A percentile compares a stretch with the other conserved stretches of the same genome.
Conservation (phyloP, 163 green algal species). For the Scenedesmus sp. region DNA sequence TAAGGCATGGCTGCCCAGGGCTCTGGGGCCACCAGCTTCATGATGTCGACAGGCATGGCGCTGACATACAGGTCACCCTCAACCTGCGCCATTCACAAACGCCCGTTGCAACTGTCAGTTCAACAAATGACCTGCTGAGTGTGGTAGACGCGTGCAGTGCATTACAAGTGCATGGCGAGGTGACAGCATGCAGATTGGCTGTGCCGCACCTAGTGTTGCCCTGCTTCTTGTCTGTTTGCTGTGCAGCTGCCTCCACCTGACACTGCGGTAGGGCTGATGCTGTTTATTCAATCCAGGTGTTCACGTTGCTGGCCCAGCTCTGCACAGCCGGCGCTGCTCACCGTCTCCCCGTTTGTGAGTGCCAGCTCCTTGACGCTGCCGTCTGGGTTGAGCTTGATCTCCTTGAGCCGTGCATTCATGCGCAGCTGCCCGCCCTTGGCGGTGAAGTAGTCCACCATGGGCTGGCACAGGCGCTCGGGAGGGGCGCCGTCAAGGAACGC, state of each 20-base stretch:
- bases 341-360: slow-evolving; percentile 83
- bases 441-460: slow-evolving; percentile 95
- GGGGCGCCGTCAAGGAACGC: slow-evolving; percentile 97
- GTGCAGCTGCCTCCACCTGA: background rate
- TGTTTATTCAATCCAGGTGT: no score
- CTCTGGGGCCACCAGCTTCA: slow-evolving; percentile 95
- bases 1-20: slow-evolving; percentile 89
- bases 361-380: slow-evolving; percentile 86
- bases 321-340: slow-evolving; percentile 51
- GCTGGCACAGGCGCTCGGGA: slow-evolving; percentile 94
- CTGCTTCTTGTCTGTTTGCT: no score
- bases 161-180: no score
- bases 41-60: slow-evolving; percentile 96
- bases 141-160: no score
- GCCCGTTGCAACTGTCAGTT: background rate
- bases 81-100: background rate
- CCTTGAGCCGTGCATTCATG: slow-evolving; percentile 86
- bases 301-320: background rate
- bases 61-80: slow-evolving; percentile 96
- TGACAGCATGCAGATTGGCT: no score
- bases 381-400: slow-evolving; percentile 87
- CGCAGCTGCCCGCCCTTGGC: slow-evolving; percentile 81
- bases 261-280: no score
- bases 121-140: no score
- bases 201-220: no score